phyloP scores from a whole-genome alignment of 345 rosid species.

The Lepidium aucheri region DNA sequence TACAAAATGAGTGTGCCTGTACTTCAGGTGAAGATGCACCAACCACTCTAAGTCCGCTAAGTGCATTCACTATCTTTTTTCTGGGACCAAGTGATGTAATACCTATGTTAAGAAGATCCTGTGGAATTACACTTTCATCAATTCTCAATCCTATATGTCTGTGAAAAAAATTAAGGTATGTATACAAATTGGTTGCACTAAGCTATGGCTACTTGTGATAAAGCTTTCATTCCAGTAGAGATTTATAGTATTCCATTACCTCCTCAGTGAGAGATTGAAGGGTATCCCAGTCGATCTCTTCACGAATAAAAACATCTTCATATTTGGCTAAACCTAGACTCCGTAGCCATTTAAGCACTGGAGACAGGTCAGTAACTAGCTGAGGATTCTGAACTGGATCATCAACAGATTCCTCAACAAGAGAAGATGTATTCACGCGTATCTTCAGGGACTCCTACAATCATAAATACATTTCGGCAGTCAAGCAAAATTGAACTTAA shows the following conservation, averaged over 20 bases:
- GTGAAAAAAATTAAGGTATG: neutral
- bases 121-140: neutral
- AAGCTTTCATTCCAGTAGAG: neutral
- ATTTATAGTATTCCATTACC: conserved; percentile 29
- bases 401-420: conserved; percentile 24
- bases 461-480: neutral
- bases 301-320: conserved; percentile 56
- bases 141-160: neutral
- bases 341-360: conserved; percentile 60
- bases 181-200: neutral
- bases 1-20: conserved; percentile 15
- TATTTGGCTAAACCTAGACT: conserved; percentile 59
- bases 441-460: conserved; percentile 32
- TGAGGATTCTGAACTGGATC: conserved; percentile 31
- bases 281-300: conserved; percentile 91
- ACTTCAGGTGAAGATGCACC: conserved; percentile 17
- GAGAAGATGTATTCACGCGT: conserved; percentile 12
- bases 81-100: conserved; percentile 86
- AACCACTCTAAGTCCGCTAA: conserved; percentile 42
- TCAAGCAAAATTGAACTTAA: neutral
- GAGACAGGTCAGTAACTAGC: conserved; percentile 43
- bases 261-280: conserved; percentile 76
- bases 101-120: conserved; percentile 79
- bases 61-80: conserved; percentile 81
- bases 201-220: neutral